These are phyloP conservation scores for Botrytis elliptica DNA, from an alignment of 2,329 filamentous ascomycete genomes.

Conservation along the genomic window DNA sequence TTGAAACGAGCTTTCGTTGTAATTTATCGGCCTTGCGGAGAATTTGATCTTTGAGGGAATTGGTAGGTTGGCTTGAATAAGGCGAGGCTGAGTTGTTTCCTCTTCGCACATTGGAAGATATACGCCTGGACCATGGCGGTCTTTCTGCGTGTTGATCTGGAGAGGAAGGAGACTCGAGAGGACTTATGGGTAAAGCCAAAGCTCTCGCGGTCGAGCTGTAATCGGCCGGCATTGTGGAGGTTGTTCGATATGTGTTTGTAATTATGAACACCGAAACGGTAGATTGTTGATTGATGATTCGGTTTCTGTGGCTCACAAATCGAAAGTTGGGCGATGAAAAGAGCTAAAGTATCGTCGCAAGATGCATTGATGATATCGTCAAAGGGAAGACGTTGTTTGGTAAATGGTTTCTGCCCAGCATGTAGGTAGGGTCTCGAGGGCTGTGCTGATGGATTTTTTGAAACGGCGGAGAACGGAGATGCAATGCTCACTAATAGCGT, in stretches of 20 bases:
- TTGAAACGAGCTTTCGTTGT: slow-evolving; percentile 46
- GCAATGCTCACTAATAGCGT: neutral
- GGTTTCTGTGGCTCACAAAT: neutral
- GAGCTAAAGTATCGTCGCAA: neutral
- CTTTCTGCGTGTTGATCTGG: slow-evolving; percentile 42
- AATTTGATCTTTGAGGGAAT: slow-evolving; percentile 43
- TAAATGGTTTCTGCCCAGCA: neutral
- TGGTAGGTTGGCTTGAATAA: slow-evolving; percentile 26
- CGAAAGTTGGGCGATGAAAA: neutral
- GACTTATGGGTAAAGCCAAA: slow-evolving; percentile 46
- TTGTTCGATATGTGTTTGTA: neutral
- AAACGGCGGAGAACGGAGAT: slow-evolving; percentile 10
- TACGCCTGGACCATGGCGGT: slow-evolving; percentile 52
- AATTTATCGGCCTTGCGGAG: slow-evolving; percentile 54
- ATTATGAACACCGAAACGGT: neutral
- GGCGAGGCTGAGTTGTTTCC: slow-evolving; percentile 25
- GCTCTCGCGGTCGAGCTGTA: slow-evolving; percentile 51
- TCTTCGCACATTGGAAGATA: slow-evolving; percentile 41
- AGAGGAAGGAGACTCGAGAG: slow-evolving; percentile 47
- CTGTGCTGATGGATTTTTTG: slow-evolving; percentile 18
- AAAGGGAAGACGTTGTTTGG: neutral
- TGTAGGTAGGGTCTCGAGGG: neutral
- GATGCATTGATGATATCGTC: slow-evolving; percentile 13
- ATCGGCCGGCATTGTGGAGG: slow-evolving; percentile 50
- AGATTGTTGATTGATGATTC: neutral